These are phyloP conservation scores for Paecilomyces fulvus DNA, from an alignment of 2,329 filamentous ascomycete genomes.

Conservation along the genomic window DNA sequence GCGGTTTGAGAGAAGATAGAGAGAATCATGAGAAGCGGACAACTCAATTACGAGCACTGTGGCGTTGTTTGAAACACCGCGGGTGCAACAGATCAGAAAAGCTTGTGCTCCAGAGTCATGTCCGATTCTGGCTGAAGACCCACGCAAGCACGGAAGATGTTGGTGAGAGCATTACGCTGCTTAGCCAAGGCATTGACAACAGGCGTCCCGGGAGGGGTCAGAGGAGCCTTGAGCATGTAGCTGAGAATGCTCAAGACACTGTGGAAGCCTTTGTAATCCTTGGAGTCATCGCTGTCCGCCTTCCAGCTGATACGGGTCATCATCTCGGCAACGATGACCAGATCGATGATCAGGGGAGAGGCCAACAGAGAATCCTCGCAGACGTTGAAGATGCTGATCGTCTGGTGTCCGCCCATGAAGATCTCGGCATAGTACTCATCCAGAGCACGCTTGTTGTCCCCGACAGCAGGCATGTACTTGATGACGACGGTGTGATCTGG, in stretches of 20 bases:
- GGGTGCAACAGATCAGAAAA: constrained; percentile 51
- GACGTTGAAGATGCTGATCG: constrained; percentile 96
- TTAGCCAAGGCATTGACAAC: constrained; percentile 94
- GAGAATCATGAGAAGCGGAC: background rate
- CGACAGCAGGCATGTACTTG: constrained; percentile 99
- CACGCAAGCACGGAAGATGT: constrained; percentile 97
- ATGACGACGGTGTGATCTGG: constrained; percentile 98
- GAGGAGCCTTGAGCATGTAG: constrained; percentile 95
- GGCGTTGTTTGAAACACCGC: too few species aligned
- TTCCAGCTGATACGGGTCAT: constrained; percentile 98
- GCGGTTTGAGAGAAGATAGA: background rate
- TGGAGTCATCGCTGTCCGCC: constrained; percentile 44
- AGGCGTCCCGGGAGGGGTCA: constrained; percentile 89
- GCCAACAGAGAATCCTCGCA: constrained; percentile 97
- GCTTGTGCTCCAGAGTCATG: constrained; percentile 98
- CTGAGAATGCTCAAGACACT: constrained; percentile 92
- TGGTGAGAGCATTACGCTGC: constrained; percentile 87
- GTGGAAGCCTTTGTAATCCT: constrained; percentile 88
- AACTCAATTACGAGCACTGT: background rate
- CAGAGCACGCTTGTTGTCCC: constrained; percentile 96
- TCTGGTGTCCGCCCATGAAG: constrained; percentile 97
- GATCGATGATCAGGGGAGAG: constrained; percentile 92
- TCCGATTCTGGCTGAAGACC: constrained; percentile 95
- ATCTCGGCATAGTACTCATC: constrained; percentile 99
- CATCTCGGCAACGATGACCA: constrained; percentile 88